Percentiles rank a stretch among this genome's conserved stretches.
These are phyloP conservation scores for Suillus brevipes DNA, from an alignment of 768 basidiomycete species.

Conservation along the genomic window DNA sequence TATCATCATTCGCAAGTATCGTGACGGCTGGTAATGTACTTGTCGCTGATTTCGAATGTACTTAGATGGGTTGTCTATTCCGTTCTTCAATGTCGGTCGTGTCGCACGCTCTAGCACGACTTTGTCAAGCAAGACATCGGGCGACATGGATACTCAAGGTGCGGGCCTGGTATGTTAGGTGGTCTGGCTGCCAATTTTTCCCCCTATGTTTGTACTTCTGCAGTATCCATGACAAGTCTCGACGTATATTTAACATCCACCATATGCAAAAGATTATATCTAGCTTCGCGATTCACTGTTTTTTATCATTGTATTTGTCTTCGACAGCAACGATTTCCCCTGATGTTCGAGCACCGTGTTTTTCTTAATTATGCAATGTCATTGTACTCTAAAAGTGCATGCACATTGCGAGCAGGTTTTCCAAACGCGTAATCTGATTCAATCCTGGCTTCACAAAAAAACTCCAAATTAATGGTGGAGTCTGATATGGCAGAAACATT, in stretches of 20 bases:
- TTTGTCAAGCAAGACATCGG: constrained; percentile 45
- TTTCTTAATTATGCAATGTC: not conserved
- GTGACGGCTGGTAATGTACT: not conserved
- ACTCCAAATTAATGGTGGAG: not conserved
- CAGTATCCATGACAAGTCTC: not conserved
- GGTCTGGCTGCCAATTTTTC: not conserved
- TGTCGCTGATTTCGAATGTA: not conserved
- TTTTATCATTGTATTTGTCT: not conserved
- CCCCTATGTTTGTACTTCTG: not conserved
- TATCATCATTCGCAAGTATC: constrained; percentile 71
- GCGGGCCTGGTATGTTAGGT: constrained; percentile 44
- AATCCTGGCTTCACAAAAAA: not conserved
- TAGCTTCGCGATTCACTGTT: not conserved
- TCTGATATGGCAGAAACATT: not conserved
- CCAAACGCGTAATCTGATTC: not conserved
- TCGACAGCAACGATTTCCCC: not conserved
- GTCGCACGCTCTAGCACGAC: constrained; percentile 46
- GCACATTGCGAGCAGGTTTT: not conserved
- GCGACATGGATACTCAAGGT: constrained; percentile 29
- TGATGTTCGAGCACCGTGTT: not conserved
- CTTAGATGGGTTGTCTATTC: constrained; percentile 65
- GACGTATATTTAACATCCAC: not conserved
- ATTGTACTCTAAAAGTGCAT: not conserved
- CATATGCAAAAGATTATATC: not conserved
- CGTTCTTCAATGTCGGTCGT: constrained; percentile 58